A percentile compares a stretch with the other conserved stretches of the same genome.
Evolutionary conservation across 495 filamentous ascomycete species (phyloP).

Genomic region (Chaetomium cochliodes): DNA sequence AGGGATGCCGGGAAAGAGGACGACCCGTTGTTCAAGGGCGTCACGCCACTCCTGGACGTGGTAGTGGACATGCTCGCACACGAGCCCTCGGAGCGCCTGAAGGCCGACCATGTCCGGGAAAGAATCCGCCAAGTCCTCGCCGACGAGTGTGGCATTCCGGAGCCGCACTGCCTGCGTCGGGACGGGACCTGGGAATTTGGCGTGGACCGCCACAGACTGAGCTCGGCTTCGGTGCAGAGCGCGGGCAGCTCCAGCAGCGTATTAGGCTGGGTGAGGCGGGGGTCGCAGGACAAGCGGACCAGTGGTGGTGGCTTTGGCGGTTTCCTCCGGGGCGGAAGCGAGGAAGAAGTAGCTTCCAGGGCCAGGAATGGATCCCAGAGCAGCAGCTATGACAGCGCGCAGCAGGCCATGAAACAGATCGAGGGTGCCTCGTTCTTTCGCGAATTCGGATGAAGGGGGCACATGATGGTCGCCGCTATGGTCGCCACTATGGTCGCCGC

Average conservation of each 20-base stretch:
- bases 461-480: too few relatives aligned
- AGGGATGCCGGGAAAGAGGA: slow-evolving; percentile 67
- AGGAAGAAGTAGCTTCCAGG: slow-evolving; percentile 8
- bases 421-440: too few relatives aligned
- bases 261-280: too few relatives aligned
- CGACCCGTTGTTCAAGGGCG: slow-evolving; percentile 51
- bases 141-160: slow-evolving; percentile 43
- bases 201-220: background rate
- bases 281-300: too few relatives aligned
- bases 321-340: background rate
- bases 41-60: slow-evolving; percentile 48
- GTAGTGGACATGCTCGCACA: slow-evolving; percentile 47
- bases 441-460: background rate
- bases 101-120: slow-evolving; percentile 46
- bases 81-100: slow-evolving; percentile 48
- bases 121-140: slow-evolving; percentile 46
- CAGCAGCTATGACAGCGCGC: background rate
- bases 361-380: slow-evolving; percentile 1
- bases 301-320: slow-evolving; percentile 9
- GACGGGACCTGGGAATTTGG: slow-evolving; percentile 27
- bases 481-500: too few relatives aligned
- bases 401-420: slow-evolving; percentile 16
- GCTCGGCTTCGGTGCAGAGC: background rate
- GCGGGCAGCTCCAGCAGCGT: background rate
- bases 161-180: slow-evolving; percentile 46